phyloP scores from a whole-genome alignment of 352 stramenopile genomes.

The Pythium apleroticum region DNA sequence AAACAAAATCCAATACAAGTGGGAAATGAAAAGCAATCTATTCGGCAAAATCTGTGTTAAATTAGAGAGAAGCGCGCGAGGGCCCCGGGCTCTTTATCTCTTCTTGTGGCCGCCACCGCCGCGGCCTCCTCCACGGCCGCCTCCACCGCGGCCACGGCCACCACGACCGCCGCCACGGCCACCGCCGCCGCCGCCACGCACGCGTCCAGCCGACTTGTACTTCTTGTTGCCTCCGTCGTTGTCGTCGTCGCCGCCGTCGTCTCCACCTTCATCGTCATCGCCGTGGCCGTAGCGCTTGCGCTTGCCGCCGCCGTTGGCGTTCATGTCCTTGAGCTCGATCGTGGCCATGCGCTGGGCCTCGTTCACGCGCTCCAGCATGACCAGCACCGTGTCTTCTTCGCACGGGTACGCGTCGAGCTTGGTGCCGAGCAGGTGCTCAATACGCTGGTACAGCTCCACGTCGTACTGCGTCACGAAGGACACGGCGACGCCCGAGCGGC shows the following conservation, averaged over 20 bases:
- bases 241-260: constrained; percentile 30
- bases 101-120: constrained; percentile 20
- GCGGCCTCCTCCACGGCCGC: constrained; percentile 27
- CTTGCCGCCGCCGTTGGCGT: constrained; percentile 48
- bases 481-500: constrained; percentile 92
- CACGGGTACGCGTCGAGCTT: constrained; percentile 81
- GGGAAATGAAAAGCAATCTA: background rate
- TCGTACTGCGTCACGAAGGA: constrained; percentile 99
- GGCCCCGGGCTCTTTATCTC: constrained; percentile 15
- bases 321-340: constrained; percentile 87
- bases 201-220: constrained; percentile 81
- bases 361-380: constrained; percentile 96
- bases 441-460: constrained; percentile 98
- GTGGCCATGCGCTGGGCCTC: constrained; percentile 96
- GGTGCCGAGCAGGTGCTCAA: constrained; percentile 90
- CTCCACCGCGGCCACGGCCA: constrained; percentile 8
- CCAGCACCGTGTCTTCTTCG: constrained; percentile 95
- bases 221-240: constrained; percentile 48
- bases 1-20: background rate
- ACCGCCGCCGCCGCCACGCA: constrained; percentile 28
- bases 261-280: constrained; percentile 46
- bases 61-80: constrained; percentile 11
- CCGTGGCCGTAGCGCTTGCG: constrained; percentile 61
- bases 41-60: constrained; percentile 15
- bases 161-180: constrained; percentile 13